Evolutionary conservation across 2,329 filamentous ascomycete species (phyloP), one percentile per base, ranked within the genome.

Genomic region (Colletotrichum sp.): DNA sequence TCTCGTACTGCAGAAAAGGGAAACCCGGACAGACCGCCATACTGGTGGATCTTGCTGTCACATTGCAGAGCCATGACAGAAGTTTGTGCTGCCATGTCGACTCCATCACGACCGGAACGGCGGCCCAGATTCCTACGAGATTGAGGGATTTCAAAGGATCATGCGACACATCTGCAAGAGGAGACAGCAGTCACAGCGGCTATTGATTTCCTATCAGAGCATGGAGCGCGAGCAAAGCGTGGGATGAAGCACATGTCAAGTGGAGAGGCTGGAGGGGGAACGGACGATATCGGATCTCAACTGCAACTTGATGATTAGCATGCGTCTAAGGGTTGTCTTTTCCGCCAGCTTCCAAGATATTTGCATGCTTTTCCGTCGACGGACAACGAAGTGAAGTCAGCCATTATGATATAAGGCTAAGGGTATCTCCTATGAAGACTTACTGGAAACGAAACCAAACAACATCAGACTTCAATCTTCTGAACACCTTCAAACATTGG

Each of bases 161-260:
- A 30, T 52, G 64, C 24, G 64, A 10, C 18, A 52, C n/a, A 66
- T 66, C 34, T 66, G 64, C 64, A 52, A 16, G 13, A 32, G 8
- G 4, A 13, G 36, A 21, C 14, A 52, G 24, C 9, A 21, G 39
- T 66, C 64, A 59, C 64, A 28, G 52, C 64, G 63, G 70, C n/a
- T 43, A 75, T 4, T 82, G 84, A 60, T 61, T 67, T 39, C 55
- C 68, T 72, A 72, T 60, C 52, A 8, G 18, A 26, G 52, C 18
- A 18, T 43, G 9, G 24, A 14, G 24, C n/a, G 63, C 34, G 28
- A 34, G 39, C 10, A 30, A 61, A 32, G 18, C 28, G 64, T 30
- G 26, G 39, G 64, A 66, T 66, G 64, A 34, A 12, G 36, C 43
- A 36, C 61, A 65, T 26, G 21, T 21, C 34, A 26, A 12, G 34